Evolutionary conservation across 1,284 basidiomycete genomes (phyloP), one percentile per base, ranked within the genome.

Genomic region (Leccinum insigne): DNA sequence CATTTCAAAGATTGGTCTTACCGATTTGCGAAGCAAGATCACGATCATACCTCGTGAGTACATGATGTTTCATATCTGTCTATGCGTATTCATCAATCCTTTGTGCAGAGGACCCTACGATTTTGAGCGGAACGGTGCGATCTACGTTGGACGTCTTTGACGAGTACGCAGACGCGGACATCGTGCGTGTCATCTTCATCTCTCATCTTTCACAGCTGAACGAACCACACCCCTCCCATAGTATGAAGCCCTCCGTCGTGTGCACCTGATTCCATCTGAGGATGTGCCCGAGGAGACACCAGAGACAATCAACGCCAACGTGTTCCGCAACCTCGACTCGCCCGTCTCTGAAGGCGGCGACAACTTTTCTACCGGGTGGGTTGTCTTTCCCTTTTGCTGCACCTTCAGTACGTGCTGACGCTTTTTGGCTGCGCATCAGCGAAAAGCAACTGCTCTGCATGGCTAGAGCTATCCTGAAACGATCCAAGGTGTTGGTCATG

Each of bases 1-100:
- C 71, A 96, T 96, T 64, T 82, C 92, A 44, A 85, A 86, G 70
- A 87, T 98, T 67, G 95, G 95, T n/a, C 80, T 98, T 42, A 91
- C 91, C 0, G 95, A 97, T 76, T 83, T 99, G 63, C 86, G 97
- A 54, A 87, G 88, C 76, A 86, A 82, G 65, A 82, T 97, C 66
- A 96, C 95, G 4, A 97, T 99, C 76, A 98, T 99, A 65, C 96
- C 97, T 70, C 96, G 88, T 92, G 68, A 71, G 87, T 79, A 9
- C 57, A 47, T 44, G 8, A 9, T 5, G 52, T 54, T 18, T 1
- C 32, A 18, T 21, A 1, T 13, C 29, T 16, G 21, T 40, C 6
- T 11, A 44, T 10, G 14, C 11, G 60, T 29, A 13, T 18, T 57
- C 1, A 23, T 23, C 26, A 21, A 21, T 11, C 11, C 40, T 47